These are phyloP conservation scores for Vickermania ingenoplastis DNA, from an alignment of 208 protist species.

Conservation along the genomic window DNA sequence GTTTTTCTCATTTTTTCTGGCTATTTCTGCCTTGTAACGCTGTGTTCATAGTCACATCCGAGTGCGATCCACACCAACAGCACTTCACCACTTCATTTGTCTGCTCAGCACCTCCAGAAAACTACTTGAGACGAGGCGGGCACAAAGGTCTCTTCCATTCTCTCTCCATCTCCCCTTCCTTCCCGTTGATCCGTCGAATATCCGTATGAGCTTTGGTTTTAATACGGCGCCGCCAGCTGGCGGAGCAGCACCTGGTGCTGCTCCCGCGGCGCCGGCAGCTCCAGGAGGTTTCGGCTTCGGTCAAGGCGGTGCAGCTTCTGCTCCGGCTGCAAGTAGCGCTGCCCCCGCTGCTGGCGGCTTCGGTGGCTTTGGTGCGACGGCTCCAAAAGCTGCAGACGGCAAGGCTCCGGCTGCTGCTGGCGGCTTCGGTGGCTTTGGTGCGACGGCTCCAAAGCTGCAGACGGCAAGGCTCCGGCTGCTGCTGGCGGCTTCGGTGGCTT, in stretches of 20 bases:
- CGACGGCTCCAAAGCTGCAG: slow-evolving; percentile 13
- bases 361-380: background rate
- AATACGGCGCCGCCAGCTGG: background rate
- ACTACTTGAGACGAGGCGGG: too few species aligned
- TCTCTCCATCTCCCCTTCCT: too few species aligned
- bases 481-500: slow-evolving; percentile 13
- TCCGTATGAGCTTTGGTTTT: too few species aligned
- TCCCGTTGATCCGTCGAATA: too few species aligned
- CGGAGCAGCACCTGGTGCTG: background rate
- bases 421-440: slow-evolving; percentile 22
- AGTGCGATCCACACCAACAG: too few species aligned
- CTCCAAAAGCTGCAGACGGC: slow-evolving; percentile 3
- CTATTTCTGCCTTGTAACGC: too few species aligned
- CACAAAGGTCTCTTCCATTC: too few species aligned
- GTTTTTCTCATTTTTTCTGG: too few species aligned
- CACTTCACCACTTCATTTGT: too few species aligned
- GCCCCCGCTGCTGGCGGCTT: slow-evolving; percentile 2
- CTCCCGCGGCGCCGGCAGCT: slow-evolving; percentile 1
- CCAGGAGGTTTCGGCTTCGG: background rate
- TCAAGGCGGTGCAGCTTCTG: slow-evolving; percentile 11
- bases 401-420: slow-evolving; percentile 2
- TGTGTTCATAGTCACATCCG: too few species aligned
- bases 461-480: slow-evolving; percentile 3
- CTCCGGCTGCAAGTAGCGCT: slow-evolving; percentile 12
- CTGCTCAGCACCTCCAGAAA: too few species aligned